Evolutionary conservation across 177 flowering plant species (phyloP).

Genomic region (Vitis hybrid): DNA sequence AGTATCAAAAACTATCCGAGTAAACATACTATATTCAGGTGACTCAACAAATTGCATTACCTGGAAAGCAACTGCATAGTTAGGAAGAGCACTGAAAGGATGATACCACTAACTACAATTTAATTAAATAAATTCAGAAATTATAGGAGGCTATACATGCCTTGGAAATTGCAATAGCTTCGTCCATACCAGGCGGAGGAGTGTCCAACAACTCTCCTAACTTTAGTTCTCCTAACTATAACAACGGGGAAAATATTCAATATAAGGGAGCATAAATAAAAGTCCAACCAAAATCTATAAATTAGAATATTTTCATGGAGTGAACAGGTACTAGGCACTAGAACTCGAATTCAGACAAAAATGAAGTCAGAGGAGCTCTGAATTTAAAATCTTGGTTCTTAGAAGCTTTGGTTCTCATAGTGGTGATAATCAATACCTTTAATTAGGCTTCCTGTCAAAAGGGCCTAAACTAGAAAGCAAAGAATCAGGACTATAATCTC

Average conservation of each 20-base stretch:
- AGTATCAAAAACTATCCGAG: constrained; percentile 89
- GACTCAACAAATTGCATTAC: constrained; percentile 92
- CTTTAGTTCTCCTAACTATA: constrained; percentile 83
- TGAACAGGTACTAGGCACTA: neutral
- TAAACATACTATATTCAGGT: constrained; percentile 76
- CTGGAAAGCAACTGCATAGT: constrained; percentile 34
- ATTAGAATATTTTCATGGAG: neutral
- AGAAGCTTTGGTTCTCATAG: neutral
- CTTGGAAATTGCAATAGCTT: constrained; percentile 97
- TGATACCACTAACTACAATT: neutral
- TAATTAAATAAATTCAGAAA: neutral
- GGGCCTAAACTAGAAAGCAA: neutral
- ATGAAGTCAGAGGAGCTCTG: neutral
- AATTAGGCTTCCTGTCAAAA: neutral
- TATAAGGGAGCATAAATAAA: neutral
- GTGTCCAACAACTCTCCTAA: constrained; percentile 92
- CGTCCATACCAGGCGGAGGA: constrained; percentile 98
- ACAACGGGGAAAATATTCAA: neutral
- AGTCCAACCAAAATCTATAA: neutral
- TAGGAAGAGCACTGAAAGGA: constrained; percentile 5
- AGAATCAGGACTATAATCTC: neutral
- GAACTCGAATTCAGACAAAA: neutral
- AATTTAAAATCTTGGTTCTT: neutral
- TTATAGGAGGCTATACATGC: constrained; percentile 27
- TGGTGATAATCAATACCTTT: neutral